Evolutionary conservation across 2,329 filamentous ascomycete genomes (phyloP).

Genomic region (Aspergillus tamarii): DNA sequence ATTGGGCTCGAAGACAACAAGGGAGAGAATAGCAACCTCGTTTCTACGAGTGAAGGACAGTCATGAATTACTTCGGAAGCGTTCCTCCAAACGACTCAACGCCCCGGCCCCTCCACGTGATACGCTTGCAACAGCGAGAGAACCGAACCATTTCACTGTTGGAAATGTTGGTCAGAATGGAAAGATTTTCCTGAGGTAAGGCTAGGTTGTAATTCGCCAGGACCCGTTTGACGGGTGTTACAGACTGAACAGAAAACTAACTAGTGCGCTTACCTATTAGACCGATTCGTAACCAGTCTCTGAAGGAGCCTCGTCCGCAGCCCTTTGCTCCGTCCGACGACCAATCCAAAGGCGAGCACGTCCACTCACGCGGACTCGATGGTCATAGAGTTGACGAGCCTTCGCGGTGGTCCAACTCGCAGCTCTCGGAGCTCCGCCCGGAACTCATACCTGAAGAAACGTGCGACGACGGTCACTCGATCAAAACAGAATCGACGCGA

Average conservation of each 20-base stretch:
- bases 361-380: slow-evolving; percentile 42
- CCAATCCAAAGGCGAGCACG: slow-evolving; percentile 61
- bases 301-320: slow-evolving; percentile 35
- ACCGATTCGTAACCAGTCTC: slow-evolving; percentile 40
- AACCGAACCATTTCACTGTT: slow-evolving; percentile 75
- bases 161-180: slow-evolving; percentile 83
- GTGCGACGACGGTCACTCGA: slow-evolving; percentile 28
- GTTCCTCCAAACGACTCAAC: slow-evolving; percentile 47
- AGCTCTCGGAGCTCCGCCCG: slow-evolving; percentile 44
- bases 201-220: slow-evolving; percentile 21
- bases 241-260: slow-evolving; percentile 19
- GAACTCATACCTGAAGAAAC: slow-evolving; percentile 28
- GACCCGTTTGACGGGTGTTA: slow-evolving; percentile 18
- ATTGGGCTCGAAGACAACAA: slow-evolving; percentile 35
- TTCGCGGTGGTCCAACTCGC: slow-evolving; percentile 45
- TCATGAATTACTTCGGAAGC: slow-evolving; percentile 51
- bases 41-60: slow-evolving; percentile 54
- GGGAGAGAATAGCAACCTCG: slow-evolving; percentile 38
- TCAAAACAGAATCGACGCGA: slow-evolving; percentile 23
- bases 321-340: slow-evolving; percentile 54
- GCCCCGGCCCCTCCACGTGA: slow-evolving; percentile 58
- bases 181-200: slow-evolving; percentile 78
- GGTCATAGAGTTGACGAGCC: slow-evolving; percentile 32
- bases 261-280: slow-evolving; percentile 24
- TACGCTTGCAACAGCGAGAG: slow-evolving; percentile 62